Evolutionary conservation across 2,329 filamentous ascomycete genomes (phyloP).

Genomic region (Dactylellina sp.): DNA sequence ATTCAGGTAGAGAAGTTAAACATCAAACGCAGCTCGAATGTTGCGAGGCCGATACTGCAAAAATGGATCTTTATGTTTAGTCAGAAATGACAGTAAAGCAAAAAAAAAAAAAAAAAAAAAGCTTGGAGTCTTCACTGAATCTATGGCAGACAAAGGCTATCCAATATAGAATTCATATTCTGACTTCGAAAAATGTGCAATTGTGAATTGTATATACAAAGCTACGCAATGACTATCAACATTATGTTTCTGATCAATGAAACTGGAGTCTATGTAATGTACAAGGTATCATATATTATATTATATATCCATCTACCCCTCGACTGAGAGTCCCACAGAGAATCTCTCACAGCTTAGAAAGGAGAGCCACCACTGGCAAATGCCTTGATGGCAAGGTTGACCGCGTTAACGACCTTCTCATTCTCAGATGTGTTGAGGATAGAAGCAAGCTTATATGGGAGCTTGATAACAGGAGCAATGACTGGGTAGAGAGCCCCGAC

Average conservation of each 20-base stretch:
- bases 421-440: constrained; percentile 49
- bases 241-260: neutral
- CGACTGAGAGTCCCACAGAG: neutral
- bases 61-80: too few species aligned
- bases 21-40: too few species aligned
- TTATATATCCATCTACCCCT: neutral
- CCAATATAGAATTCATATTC: too few species aligned
- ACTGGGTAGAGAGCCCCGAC: constrained; percentile 39
- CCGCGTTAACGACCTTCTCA: constrained; percentile 23
- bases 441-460: constrained; percentile 48
- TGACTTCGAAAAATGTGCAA: too few species aligned
- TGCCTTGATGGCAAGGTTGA: constrained; percentile 45
- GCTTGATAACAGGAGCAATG: constrained; percentile 44
- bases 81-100: too few species aligned
- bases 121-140: too few species aligned
- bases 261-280: constrained; percentile 5
- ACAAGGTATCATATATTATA: constrained; percentile 18
- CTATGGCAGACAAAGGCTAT: too few species aligned
- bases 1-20: too few species aligned
- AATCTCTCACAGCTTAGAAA: neutral
- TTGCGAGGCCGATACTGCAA: too few species aligned
- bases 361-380: constrained; percentile 24
- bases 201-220: neutral
- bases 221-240: neutral
- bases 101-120: too few species aligned